Conservation (phyloP, 257 asterid species). For the Nicotiana paniculata region DNA sequence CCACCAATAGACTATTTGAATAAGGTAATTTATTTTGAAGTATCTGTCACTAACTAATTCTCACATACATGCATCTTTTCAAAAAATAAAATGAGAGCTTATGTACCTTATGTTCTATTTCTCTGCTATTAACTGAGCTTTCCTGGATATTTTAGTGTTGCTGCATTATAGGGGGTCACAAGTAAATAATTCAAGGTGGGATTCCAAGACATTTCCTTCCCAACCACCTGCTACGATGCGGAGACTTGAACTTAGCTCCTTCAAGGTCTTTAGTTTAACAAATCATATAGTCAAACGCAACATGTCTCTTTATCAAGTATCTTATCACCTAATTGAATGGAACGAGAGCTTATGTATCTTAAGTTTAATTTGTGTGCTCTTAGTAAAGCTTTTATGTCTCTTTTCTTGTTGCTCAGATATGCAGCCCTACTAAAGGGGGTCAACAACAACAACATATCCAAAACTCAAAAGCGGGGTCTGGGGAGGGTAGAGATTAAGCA, state of each 20-base stretch:
- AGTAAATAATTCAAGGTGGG: not conserved
- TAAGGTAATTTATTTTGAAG: not conserved
- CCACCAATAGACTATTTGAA: not conserved
- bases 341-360: not conserved
- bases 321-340: not conserved
- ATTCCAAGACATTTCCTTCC: not conserved
- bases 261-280: not conserved
- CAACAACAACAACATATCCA: too few relatives aligned
- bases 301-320: not conserved
- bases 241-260: not conserved
- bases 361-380: not conserved
- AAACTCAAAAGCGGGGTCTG: not conserved
- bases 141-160: not conserved
- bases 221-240: not conserved
- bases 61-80: not conserved
- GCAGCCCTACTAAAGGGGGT: not conserved
- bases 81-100: not conserved
- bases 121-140: not conserved
- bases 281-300: not conserved
- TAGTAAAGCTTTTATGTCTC: not conserved
- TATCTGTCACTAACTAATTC: not conserved
- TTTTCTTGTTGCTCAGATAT: not conserved
- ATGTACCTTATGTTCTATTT: not conserved
- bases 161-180: not conserved
- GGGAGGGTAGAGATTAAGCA: not conserved